phyloP scores from a whole-genome alignment of 2,329 filamentous ascomycete species.

The Aspergillus fumigatus region DNA sequence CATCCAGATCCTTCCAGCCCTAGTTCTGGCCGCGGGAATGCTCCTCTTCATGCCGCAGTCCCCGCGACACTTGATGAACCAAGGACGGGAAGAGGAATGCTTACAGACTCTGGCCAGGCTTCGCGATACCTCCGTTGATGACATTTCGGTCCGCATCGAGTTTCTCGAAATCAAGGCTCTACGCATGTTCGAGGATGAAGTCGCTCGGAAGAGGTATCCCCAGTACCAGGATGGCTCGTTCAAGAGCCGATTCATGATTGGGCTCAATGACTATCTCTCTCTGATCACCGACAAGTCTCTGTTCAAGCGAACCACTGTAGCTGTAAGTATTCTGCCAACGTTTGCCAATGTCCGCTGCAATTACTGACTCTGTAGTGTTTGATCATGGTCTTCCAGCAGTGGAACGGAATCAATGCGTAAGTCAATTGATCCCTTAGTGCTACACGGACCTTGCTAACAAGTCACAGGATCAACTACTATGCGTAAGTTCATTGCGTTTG shows the following conservation, averaged over 20 bases:
- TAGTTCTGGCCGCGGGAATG: conserved; percentile 65
- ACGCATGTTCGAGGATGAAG: conserved; percentile 67
- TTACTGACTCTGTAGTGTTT: conserved; percentile 57
- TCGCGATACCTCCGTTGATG: conserved; percentile 57
- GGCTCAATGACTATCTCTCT: conserved; percentile 41
- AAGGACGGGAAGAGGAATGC: conserved; percentile 63
- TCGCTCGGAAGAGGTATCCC: conserved; percentile 62
- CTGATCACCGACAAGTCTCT: conserved; percentile 32
- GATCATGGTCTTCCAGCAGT: conserved; percentile 43
- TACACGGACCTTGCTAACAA: background rate
- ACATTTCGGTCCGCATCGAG: conserved; percentile 68
- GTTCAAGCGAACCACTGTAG: conserved; percentile 32
- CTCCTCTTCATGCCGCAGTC: conserved; percentile 71
- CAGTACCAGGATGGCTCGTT: conserved; percentile 57
- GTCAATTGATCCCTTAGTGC: background rate
- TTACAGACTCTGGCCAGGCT: conserved; percentile 58
- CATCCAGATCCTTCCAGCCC: conserved; percentile 64
- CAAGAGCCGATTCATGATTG: conserved; percentile 62
- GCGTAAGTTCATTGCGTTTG: conserved; percentile 20
- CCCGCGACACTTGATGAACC: conserved; percentile 68
- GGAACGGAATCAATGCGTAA: conserved; percentile 38
- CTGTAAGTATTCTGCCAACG: conserved; percentile 34
- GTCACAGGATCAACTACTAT: conserved; percentile 34
- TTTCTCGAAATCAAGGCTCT: conserved; percentile 76
- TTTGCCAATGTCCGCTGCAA: conserved; percentile 30